Evolutionary conservation across 148 eudicot species (phyloP), one percentile per base, ranked within the genome.

Genomic region (Silene conica): DNA sequence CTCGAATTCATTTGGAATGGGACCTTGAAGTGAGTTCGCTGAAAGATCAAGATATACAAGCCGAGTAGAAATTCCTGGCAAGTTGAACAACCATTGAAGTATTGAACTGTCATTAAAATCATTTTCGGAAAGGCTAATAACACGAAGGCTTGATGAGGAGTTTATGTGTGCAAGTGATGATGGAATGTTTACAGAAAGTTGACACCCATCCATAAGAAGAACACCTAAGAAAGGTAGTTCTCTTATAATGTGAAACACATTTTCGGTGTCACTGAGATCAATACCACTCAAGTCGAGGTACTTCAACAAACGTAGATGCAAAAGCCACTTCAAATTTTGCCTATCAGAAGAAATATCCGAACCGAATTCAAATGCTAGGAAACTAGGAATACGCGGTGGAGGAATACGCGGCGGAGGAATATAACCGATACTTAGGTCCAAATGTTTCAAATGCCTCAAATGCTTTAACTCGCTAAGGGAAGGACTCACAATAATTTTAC

Each of bases 31-130:
- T n/a, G n/a, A n/a, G n/a, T n/a, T 65, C 2, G 0, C 0, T 45
- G 73, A 57, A 6, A 78, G 77, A 41, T 71, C 57, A 21, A 75
- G 71, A 70, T 75, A 6, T 14, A 21, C 72, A 64, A 80, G 78
- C 10, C 19, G 73, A 70, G 60, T 70, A 52, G 4, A 14, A 9
- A 52, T 68, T 26, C 41, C 50, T n/a, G 43, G 73, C 43, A 75
- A 23, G 46, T 57, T 72, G 25, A 65, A 75, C 71, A 80, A 56
- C 75, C 75, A 57, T 12, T 23, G 31, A 11, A 67, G 72, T 20
- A 75, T 65, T 23, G 54, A 75, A 34, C 62, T 54, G 41, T 25
- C 46, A 54, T 6, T 1, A 23, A 71, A 56, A 3, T 13, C 3
- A 45, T 76, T 80, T 5, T n/a, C 48, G 10, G 76, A 28, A 66